Percentiles rank a stretch among this genome's conserved stretches.
Evolutionary conservation across 2,329 filamentous ascomycete species (phyloP).

Genomic region (Fusarium tjaetaba): DNA sequence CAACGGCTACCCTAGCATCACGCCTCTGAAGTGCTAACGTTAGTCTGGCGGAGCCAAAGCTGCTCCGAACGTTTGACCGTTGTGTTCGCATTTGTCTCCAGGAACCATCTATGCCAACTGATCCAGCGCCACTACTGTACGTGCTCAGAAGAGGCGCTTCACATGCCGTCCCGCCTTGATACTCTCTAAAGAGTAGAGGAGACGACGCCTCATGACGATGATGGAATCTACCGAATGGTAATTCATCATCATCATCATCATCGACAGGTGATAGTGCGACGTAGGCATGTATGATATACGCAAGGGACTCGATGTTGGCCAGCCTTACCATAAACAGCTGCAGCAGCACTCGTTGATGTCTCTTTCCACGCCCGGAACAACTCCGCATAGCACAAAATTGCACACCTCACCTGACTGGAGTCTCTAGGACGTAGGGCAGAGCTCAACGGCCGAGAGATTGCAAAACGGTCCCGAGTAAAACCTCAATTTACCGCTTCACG

Average conservation of each 20-base stretch:
- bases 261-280: conserved; percentile 25
- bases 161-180: conserved; percentile 10
- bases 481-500: conserved; percentile 20
- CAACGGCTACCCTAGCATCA: conserved; percentile 5
- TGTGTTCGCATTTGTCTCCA: conserved; percentile 28
- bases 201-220: conserved; percentile 15
- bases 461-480: conserved; percentile 24
- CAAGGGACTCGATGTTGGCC: conserved; percentile 34
- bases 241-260: conserved; percentile 26
- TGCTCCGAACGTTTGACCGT: conserved; percentile 33
- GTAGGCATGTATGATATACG: conserved; percentile 19
- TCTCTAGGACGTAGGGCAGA: not conserved
- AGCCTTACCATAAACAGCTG: conserved; percentile 12
- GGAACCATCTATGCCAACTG: conserved; percentile 12
- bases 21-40: conserved; percentile 7
- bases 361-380: conserved; percentile 26
- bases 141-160: conserved; percentile 8
- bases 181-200: conserved; percentile 6
- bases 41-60: conserved; percentile 24
- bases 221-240: conserved; percentile 31
- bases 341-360: conserved; percentile 5
- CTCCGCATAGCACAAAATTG: conserved; percentile 28
- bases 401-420: not conserved
- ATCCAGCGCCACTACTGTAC: conserved; percentile 4
- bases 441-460: conserved; percentile 11